Conservation (phyloP, 768 basidiomycete species). For the Tylopilus rubrobrunneus region DNA sequence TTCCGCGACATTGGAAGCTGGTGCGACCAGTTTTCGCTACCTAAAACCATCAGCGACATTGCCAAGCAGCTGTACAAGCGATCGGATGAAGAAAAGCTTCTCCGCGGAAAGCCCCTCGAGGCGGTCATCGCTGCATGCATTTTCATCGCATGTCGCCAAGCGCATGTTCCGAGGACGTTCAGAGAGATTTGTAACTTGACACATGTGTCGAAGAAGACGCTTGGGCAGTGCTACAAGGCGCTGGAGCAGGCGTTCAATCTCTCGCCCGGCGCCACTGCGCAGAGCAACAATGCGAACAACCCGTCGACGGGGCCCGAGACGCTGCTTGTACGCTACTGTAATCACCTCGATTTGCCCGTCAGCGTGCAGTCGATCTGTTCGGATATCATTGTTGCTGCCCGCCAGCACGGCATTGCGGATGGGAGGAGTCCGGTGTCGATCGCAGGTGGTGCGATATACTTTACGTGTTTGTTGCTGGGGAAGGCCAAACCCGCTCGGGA, state of each 20-base stretch:
- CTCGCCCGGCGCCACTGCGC: constrained; percentile 71
- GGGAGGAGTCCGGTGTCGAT: constrained; percentile 97
- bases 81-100: constrained; percentile 90
- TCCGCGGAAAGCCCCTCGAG: constrained; percentile 87
- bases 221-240: constrained; percentile 91
- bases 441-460: constrained; percentile 95
- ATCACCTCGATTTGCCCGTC: constrained; percentile 81
- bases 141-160: constrained; percentile 95
- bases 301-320: constrained; percentile 75
- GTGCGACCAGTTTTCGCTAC: constrained; percentile 94
- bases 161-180: constrained; percentile 93
- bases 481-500: constrained; percentile 74
- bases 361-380: constrained; percentile 80
- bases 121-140: constrained; percentile 97
- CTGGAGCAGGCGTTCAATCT: constrained; percentile 87
- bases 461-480: constrained; percentile 81
- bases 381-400: constrained; percentile 77
- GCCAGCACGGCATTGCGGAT: constrained; percentile 84
- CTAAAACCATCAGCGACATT: constrained; percentile 91
- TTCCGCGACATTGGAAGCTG: constrained; percentile 90
- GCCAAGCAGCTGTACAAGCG: constrained; percentile 98
- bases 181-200: constrained; percentile 93
- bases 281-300: constrained; percentile 32
- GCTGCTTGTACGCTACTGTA: constrained; percentile 89
- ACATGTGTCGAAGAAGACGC: constrained; percentile 89